phyloP scores from a whole-genome alignment of 2,329 filamentous ascomycete genomes.

The Aphanoascus verrucosus region DNA sequence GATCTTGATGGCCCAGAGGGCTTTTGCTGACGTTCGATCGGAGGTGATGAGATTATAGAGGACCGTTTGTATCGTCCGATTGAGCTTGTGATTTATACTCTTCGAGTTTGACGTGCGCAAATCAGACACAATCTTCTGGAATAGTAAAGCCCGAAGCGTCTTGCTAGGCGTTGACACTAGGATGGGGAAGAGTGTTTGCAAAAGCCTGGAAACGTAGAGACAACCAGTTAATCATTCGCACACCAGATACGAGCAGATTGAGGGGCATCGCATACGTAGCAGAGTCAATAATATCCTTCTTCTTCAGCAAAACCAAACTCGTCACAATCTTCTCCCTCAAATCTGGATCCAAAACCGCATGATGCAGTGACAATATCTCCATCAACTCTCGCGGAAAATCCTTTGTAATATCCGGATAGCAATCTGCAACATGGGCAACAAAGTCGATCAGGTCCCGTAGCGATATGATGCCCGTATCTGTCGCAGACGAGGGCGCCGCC shows the following conservation, averaged over 20 bases:
- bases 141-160: slow-evolving; percentile 68
- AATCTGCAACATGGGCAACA: slow-evolving; percentile 84
- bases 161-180: slow-evolving; percentile 89
- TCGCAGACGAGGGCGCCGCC: slow-evolving; percentile 65
- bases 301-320: slow-evolving; percentile 72
- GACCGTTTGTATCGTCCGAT: slow-evolving; percentile 84
- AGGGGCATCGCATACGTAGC: slow-evolving; percentile 40
- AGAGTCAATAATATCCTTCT: slow-evolving; percentile 88
- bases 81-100: slow-evolving; percentile 80
- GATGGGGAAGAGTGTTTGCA: slow-evolving; percentile 90
- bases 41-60: slow-evolving; percentile 84
- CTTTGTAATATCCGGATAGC: slow-evolving; percentile 71
- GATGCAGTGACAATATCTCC: slow-evolving; percentile 67
- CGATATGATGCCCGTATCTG: slow-evolving; percentile 66
- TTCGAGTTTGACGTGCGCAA: slow-evolving; percentile 80
- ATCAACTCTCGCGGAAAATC: slow-evolving; percentile 73
- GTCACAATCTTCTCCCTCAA: slow-evolving; percentile 89
- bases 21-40: slow-evolving; percentile 73
- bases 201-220: slow-evolving; percentile 38
- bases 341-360: slow-evolving; percentile 70
- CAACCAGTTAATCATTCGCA: neutral
- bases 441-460: slow-evolving; percentile 89
- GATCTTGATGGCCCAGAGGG: slow-evolving; percentile 91
- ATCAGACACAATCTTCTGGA: slow-evolving; percentile 85
- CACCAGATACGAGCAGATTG: neutral